Percentiles rank a stretch among this genome's conserved stretches.
These are phyloP conservation scores for Neopestalotiopsis clavispora DNA, from an alignment of 2,329 filamentous ascomycete genomes.

Conservation along the genomic window DNA sequence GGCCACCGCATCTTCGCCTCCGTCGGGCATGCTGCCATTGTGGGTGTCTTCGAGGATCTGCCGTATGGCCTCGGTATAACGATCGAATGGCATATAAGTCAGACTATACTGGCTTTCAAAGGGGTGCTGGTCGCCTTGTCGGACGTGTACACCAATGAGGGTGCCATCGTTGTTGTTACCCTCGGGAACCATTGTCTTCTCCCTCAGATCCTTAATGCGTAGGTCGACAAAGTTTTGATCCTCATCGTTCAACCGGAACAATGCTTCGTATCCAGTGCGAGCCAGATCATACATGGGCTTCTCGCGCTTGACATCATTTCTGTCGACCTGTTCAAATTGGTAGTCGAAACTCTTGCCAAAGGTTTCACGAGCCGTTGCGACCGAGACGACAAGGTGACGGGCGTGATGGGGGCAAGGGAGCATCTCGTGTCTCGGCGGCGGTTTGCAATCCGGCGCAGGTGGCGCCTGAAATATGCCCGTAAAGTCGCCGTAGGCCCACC, in stretches of 20 bases:
- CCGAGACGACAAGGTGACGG: constrained; percentile 75
- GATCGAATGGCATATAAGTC: constrained; percentile 77
- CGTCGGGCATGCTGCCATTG: constrained; percentile 43
- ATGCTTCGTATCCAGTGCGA: constrained; percentile 71
- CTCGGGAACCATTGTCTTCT: constrained; percentile 47
- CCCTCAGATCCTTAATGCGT: constrained; percentile 61
- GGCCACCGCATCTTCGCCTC: constrained; percentile 39
- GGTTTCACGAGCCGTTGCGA: constrained; percentile 66
- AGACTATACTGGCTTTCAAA: constrained; percentile 77
- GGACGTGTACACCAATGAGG: constrained; percentile 76
- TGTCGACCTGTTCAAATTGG: constrained; percentile 53
- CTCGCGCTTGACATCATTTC: constrained; percentile 56
- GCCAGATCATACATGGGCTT: constrained; percentile 71
- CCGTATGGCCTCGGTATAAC: constrained; percentile 66
- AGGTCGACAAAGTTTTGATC: constrained; percentile 69
- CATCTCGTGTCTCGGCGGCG: constrained; percentile 76
- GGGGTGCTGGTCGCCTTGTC: constrained; percentile 80
- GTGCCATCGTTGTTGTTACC: constrained; percentile 53
- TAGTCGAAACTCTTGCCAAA: constrained; percentile 66
- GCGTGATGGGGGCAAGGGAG: constrained; percentile 80
- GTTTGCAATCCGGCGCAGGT: constrained; percentile 67
- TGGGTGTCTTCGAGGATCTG: constrained; percentile 57
- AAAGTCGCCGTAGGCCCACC: constrained; percentile 83
- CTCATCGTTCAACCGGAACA: constrained; percentile 71
- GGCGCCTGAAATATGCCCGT: constrained; percentile 73